phyloP scores from a whole-genome alignment of 441 rosid genomes.

The Mallotus japonicus region DNA sequence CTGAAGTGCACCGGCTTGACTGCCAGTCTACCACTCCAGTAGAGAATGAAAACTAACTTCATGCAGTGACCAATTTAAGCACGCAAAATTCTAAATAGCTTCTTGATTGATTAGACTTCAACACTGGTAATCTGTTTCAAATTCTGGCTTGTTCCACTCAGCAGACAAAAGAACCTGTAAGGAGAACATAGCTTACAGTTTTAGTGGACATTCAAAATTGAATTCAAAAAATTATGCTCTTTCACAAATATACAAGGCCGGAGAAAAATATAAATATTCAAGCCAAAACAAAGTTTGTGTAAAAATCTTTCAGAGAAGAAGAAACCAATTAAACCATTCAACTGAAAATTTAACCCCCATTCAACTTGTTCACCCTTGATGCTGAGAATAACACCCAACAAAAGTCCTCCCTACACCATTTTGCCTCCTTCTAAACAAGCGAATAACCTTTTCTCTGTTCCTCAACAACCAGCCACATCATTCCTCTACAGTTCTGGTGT shows the following conservation, averaged over 20 bases:
- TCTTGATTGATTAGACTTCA: not conserved
- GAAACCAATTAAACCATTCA: no score
- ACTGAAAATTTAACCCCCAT: no score
- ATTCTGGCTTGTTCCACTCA: not conserved
- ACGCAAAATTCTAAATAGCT: not conserved
- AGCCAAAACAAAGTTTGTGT: no score
- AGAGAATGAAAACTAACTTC: not conserved
- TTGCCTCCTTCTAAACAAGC: constrained; percentile 18
- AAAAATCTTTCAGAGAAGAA: no score
- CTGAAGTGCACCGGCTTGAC: not conserved
- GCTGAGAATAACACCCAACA: constrained; percentile 17
- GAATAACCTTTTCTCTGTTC: constrained; percentile 43
- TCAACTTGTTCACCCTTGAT: no score
- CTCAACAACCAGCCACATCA: constrained; percentile 69
- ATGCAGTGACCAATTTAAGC: not conserved
- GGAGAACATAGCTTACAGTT: not conserved
- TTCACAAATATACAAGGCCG: no score
- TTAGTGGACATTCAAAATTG: no score
- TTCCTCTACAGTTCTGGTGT: constrained; percentile 16
- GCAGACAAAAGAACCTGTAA: not conserved
- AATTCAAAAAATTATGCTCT: no score
- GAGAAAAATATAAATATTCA: no score
- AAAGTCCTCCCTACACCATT: constrained; percentile 24
- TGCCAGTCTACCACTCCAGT: not conserved
- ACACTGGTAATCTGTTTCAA: not conserved